Conservation (phyloP, 1,284 basidiomycete genomes). For the Marasmius sp. region DNA sequence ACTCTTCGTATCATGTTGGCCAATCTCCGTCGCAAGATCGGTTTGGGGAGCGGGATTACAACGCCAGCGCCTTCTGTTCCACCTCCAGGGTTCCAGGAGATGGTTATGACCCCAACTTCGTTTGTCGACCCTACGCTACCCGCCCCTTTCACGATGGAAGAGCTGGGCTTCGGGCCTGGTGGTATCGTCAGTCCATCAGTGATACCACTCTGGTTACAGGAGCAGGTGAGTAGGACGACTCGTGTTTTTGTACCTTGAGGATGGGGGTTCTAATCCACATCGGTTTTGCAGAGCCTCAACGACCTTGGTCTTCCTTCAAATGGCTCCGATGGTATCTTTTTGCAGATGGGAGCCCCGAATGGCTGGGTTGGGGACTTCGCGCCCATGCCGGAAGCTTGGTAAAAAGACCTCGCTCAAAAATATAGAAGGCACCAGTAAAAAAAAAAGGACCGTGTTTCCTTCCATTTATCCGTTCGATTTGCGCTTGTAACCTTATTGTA, state of each 20-base stretch:
- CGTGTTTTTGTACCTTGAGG: neutral
- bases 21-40: constrained; percentile 83
- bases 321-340: constrained; percentile 86
- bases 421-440: no score
- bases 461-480: neutral
- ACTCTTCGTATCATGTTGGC: constrained; percentile 90
- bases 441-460: neutral
- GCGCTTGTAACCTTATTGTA: no score
- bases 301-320: constrained; percentile 88
- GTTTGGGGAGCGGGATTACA: constrained; percentile 55
- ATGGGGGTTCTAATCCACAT: neutral
- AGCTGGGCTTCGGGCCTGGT: constrained; percentile 65
- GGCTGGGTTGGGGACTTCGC: constrained; percentile 76
- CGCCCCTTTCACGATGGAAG: constrained; percentile 76
- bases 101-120: constrained; percentile 51
- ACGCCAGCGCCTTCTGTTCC: constrained; percentile 49
- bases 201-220: constrained; percentile 80
- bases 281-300: constrained; percentile 63
- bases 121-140: constrained; percentile 60
- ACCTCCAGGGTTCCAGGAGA: constrained; percentile 51
- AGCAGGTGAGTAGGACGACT: constrained; percentile 53
- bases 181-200: constrained; percentile 76
- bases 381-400: constrained; percentile 69
- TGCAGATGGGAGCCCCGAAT: constrained; percentile 67
- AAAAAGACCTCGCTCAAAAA: neutral